A percentile compares a stretch with the other conserved stretches of the same genome.
phyloP scores from a whole-genome alignment of 345 rosid species.

The Mangifera indica region DNA sequence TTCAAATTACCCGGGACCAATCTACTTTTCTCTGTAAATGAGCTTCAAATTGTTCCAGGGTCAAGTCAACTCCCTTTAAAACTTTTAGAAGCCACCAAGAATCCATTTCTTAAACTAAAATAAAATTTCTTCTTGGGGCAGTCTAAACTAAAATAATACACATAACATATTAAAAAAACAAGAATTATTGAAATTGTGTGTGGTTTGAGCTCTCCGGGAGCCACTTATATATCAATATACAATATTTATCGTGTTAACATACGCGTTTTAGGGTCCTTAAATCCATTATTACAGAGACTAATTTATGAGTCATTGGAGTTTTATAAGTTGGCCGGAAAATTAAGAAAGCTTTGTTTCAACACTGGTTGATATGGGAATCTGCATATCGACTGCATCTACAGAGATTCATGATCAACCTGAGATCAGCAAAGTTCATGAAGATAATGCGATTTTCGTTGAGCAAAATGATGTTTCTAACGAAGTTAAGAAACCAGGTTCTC shows the following conservation, averaged over 20 bases:
- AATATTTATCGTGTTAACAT: slow-evolving; percentile 21
- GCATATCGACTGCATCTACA: slow-evolving; percentile 47
- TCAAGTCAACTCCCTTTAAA: not conserved
- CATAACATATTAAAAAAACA: slow-evolving; percentile 14
- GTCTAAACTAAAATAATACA: slow-evolving; percentile 17
- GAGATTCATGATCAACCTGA: slow-evolving; percentile 33
- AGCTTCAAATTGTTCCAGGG: not conserved
- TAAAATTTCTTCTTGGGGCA: slow-evolving; percentile 40
- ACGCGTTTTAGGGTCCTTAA: slow-evolving; percentile 28
- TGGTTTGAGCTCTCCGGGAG: slow-evolving; percentile 37
- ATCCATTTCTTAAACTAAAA: not conserved
- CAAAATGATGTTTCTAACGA: slow-evolving; percentile 14
- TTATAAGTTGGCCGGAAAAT: not conserved
- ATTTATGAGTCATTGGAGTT: slow-evolving; percentile 20
- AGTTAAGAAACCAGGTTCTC: slow-evolving; percentile 40
- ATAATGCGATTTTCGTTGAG: slow-evolving; percentile 20
- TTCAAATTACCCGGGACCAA: slow-evolving; percentile 10
- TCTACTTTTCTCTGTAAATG: not conserved
- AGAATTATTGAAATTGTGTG: slow-evolving; percentile 32
- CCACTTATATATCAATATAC: slow-evolving; percentile 23
- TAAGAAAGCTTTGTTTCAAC: not conserved
- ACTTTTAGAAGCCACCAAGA: not conserved
- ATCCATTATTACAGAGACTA: slow-evolving; percentile 19
- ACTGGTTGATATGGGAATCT: slow-evolving; percentile 47
- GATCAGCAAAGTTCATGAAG: slow-evolving; percentile 22